These are phyloP conservation scores for Boletus huronensis DNA, from an alignment of 768 basidiomycete genomes.

Conservation along the genomic window DNA sequence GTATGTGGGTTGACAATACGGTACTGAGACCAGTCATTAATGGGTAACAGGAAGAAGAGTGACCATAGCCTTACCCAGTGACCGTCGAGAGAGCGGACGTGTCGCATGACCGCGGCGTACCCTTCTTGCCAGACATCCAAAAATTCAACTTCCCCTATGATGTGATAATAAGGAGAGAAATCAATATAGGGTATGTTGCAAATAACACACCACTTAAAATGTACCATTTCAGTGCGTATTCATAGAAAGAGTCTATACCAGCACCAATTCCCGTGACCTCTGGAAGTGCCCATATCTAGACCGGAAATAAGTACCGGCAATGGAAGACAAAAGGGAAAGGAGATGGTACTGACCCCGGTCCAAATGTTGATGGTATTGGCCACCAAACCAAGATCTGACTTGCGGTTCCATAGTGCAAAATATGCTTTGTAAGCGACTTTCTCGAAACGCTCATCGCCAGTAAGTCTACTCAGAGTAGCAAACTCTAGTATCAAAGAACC, in stretches of 20 bases:
- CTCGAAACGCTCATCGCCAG: slow-evolving; percentile 87
- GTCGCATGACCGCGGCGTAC: slow-evolving; percentile 82
- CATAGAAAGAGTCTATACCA: slow-evolving; percentile 94
- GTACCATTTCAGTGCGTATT: slow-evolving; percentile 92
- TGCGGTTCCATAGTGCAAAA: slow-evolving; percentile 91
- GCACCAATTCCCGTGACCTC: slow-evolving; percentile 84
- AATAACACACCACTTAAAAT: slow-evolving; percentile 65
- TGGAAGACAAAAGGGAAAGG: neutral
- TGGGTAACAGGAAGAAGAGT: neutral
- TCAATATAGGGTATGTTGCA: neutral
- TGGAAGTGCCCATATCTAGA: slow-evolving; percentile 66
- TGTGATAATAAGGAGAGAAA: neutral
- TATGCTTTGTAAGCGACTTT: slow-evolving; percentile 86
- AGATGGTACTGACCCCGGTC: slow-evolving; percentile 59
- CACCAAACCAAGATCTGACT: slow-evolving; percentile 78
- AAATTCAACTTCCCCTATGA: slow-evolving; percentile 70
- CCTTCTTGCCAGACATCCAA: slow-evolving; percentile 82
- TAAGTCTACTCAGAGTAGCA: slow-evolving; percentile 86
- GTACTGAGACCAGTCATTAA: slow-evolving; percentile 49
- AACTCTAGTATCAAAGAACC: slow-evolving; percentile 94
- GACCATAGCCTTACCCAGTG: slow-evolving; percentile 60
- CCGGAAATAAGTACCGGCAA: slow-evolving; percentile 6
- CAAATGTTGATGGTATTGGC: slow-evolving; percentile 87
- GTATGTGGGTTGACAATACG: slow-evolving; percentile 77
- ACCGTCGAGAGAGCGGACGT: slow-evolving; percentile 77